phyloP scores from a whole-genome alignment of 495 filamentous ascomycete genomes.

The Parmelia sp. region DNA sequence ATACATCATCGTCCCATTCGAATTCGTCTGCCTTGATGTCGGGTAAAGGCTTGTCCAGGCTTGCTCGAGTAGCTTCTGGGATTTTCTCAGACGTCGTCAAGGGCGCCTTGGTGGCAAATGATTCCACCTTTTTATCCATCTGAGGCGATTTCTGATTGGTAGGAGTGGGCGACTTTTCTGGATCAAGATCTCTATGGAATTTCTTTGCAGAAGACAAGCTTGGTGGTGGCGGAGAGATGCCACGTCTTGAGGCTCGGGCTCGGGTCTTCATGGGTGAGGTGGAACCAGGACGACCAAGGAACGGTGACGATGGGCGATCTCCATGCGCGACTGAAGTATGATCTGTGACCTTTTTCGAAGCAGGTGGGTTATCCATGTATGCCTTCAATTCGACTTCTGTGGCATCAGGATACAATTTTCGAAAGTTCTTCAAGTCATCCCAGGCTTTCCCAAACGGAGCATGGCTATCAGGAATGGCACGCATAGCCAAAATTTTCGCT shows the following conservation, averaged over 20 bases:
- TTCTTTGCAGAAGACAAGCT: conserved; percentile 28
- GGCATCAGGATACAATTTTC: conserved; percentile 12
- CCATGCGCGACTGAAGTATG: conserved; percentile 13
- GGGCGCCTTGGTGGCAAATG: background rate
- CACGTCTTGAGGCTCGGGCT: conserved; percentile 23
- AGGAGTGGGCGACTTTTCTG: background rate
- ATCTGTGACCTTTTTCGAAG: conserved; percentile 12
- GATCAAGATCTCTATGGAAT: background rate
- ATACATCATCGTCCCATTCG: conserved; percentile 45
- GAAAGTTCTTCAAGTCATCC: conserved; percentile 23
- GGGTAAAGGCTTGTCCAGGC: conserved; percentile 30
- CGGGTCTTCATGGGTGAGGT: conserved; percentile 15
- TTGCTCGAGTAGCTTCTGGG: conserved; percentile 5
- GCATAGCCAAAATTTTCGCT: conserved; percentile 17
- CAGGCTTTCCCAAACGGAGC: conserved; percentile 17
- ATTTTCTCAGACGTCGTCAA: background rate
- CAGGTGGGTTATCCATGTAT: conserved; percentile 12
- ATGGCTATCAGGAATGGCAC: conserved; percentile 15
- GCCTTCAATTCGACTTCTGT: conserved; percentile 7
- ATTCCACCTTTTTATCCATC: background rate
- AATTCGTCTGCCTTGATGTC: conserved; percentile 31
- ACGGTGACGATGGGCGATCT: conserved; percentile 7
- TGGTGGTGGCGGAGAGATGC: conserved; percentile 31
- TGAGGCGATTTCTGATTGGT: background rate
- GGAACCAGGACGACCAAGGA: conserved; percentile 14